A percentile compares a stretch with the other conserved stretches of the same genome.
Conservation (phyloP, 2,329 filamentous ascomycete species). For the Dichotomopilus funicola region DNA sequence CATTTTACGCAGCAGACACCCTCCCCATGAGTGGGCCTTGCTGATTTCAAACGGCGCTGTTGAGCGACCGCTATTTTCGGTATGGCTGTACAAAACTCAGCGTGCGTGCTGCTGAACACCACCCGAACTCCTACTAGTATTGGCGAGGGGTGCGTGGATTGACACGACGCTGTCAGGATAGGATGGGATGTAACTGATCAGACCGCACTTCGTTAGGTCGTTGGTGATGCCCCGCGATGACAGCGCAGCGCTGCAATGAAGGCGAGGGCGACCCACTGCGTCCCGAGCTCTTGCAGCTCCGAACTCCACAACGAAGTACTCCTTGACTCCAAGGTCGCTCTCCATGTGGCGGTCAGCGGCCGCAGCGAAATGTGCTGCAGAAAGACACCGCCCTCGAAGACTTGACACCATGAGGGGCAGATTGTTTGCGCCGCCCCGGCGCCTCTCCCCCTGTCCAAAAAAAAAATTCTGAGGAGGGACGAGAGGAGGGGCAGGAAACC, state of each 20-base stretch:
- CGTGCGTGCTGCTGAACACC: neutral
- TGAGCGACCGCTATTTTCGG: conserved; percentile 16
- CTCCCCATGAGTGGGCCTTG: conserved; percentile 3
- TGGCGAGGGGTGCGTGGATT: no score
- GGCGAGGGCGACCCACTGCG: conserved; percentile 11
- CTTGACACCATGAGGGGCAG: neutral
- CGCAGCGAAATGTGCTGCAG: neutral
- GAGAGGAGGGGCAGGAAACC: conserved; percentile 7
- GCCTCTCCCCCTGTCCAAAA: neutral
- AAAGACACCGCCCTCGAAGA: neutral
- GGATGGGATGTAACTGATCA: no score
- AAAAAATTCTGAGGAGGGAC: neutral
- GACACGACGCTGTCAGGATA: no score
- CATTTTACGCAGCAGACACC: conserved; percentile 5
- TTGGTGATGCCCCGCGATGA: conserved; percentile 19
- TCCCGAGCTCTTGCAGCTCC: conserved; percentile 14
- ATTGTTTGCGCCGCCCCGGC: conserved; percentile 6
- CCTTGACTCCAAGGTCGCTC: conserved; percentile 4
- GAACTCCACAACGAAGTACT: conserved; percentile 10
- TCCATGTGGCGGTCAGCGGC: conserved; percentile 16
- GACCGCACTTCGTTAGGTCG: neutral
- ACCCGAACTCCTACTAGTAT: no score
- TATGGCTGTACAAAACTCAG: conserved; percentile 2
- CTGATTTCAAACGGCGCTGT: conserved; percentile 9
- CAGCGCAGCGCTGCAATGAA: conserved; percentile 22